phyloP scores from a whole-genome alignment of 257 asterid genomes.

The Solanum chiquidenum region DNA sequence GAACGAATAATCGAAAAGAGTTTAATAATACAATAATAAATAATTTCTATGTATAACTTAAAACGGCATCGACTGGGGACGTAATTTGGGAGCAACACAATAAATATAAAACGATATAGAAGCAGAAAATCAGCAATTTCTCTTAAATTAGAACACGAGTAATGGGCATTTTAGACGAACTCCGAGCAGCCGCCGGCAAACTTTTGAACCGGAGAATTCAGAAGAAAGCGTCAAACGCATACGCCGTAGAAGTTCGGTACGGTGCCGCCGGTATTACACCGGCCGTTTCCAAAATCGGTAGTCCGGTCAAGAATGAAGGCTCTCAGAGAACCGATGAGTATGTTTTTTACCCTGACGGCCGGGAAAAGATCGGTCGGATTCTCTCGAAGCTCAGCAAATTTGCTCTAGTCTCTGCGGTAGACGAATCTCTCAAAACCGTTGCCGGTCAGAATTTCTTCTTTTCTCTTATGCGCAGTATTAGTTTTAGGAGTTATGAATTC shows the following conservation, averaged over 20 bases:
- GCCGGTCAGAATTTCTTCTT: slow-evolving; percentile 2
- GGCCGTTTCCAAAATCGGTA: not conserved
- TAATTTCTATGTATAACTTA: not conserved
- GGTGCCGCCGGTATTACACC: not conserved
- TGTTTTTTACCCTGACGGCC: slow-evolving; percentile 21
- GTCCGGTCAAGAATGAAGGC: not conserved
- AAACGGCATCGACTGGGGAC: not conserved
- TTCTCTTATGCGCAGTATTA: not conserved
- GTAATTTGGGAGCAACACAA: not conserved
- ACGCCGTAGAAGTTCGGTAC: not conserved
- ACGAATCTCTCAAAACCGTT: slow-evolving; percentile 40
- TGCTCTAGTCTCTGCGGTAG: slow-evolving; percentile 44
- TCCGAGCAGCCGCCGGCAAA: slow-evolving; percentile 12
- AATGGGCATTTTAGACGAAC: not conserved
- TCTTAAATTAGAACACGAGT: not conserved
- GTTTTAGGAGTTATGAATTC: not conserved
- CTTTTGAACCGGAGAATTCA: slow-evolving; percentile 3
- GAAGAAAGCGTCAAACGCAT: not conserved
- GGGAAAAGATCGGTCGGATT: not conserved
- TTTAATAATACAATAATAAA: too few relatives aligned
- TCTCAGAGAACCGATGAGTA: slow-evolving; percentile 11
- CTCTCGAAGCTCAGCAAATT: slow-evolving; percentile 25
- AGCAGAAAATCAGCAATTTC: not conserved
- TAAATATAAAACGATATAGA: not conserved
- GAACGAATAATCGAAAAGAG: too few relatives aligned